Percentiles rank a stretch among this genome's conserved stretches.
These are phyloP conservation scores for Ceratobasidium sp. DNA, from an alignment of 1,284 basidiomycete genomes.

Conservation along the genomic window DNA sequence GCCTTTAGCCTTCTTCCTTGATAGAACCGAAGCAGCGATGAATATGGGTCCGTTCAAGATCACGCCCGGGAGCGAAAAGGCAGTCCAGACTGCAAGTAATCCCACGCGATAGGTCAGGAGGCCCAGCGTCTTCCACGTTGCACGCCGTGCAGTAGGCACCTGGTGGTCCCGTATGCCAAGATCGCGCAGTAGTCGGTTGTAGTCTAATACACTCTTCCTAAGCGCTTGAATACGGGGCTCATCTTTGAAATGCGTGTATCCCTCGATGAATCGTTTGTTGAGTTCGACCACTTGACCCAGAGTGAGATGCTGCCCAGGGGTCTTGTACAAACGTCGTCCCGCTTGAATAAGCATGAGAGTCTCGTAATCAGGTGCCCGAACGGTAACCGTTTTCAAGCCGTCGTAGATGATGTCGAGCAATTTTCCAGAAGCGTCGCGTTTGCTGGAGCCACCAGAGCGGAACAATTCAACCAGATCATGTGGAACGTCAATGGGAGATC, in stretches of 20 bases:
- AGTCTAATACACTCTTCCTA: constrained; percentile 85
- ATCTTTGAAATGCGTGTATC: constrained; percentile 92
- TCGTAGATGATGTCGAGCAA: constrained; percentile 94
- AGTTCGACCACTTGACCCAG: constrained; percentile 97
- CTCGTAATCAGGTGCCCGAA: constrained; percentile 96
- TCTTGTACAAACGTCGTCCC: constrained; percentile 90
- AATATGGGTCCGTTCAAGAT: constrained; percentile 96
- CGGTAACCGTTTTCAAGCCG: constrained; percentile 95
- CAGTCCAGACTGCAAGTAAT: constrained; percentile 84
- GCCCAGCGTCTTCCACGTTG: constrained; percentile 86
- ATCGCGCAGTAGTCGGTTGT: constrained; percentile 91
- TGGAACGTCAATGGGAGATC: constrained; percentile 89
- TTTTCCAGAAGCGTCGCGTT: constrained; percentile 89
- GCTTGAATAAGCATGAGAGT: constrained; percentile 99
- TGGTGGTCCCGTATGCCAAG: constrained; percentile 98
- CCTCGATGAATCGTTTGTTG: constrained; percentile 93
- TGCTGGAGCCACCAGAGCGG: constrained; percentile 86
- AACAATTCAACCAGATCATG: constrained; percentile 87
- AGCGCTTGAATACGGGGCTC: constrained; percentile 89
- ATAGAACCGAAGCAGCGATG: constrained; percentile 89
- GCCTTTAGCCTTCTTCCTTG: constrained; percentile 92
- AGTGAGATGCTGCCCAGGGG: constrained; percentile 93
- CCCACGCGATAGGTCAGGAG: constrained; percentile 86
- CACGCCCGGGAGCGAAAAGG: constrained; percentile 92
- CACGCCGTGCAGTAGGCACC: constrained; percentile 82